phyloP scores from a whole-genome alignment of 2,329 filamentous ascomycete species.

The Didymella glomerata region DNA sequence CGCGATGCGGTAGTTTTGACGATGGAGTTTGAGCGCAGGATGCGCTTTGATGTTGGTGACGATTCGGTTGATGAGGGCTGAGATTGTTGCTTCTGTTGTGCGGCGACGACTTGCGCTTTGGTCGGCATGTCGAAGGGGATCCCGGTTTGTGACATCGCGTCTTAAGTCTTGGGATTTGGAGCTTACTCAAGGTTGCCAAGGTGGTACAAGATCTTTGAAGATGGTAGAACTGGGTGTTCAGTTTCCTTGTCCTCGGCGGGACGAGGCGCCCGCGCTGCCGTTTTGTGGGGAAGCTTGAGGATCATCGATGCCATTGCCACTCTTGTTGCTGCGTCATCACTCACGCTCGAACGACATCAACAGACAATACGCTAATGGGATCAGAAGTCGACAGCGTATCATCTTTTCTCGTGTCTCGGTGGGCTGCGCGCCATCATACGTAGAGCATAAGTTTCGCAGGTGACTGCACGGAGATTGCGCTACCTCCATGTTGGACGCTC shows the following conservation, averaged over 20 bases:
- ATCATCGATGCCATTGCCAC: neutral
- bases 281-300: neutral
- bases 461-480: too few relatives aligned
- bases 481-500: too few relatives aligned
- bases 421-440: too few relatives aligned
- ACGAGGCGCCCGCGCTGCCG: neutral
- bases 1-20: constrained; percentile 14
- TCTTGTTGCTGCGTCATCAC: neutral
- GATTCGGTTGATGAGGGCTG: neutral
- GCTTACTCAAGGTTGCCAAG: neutral
- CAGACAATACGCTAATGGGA: neutral
- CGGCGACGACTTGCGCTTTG: neutral
- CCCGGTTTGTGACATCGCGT: constrained; percentile 12
- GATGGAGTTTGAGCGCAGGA: constrained; percentile 14
- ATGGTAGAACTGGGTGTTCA: neutral
- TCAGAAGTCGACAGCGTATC: neutral
- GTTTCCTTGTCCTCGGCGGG: neutral
- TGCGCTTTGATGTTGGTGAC: neutral
- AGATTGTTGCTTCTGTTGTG: neutral
- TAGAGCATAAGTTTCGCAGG: neutral
- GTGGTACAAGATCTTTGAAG: neutral
- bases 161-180: neutral
- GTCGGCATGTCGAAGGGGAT: constrained; percentile 18
- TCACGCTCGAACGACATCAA: neutral
- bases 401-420: neutral